A percentile compares a stretch with the other conserved stretches of the same genome.
These are phyloP conservation scores for Heliosperma pusillum DNA, from an alignment of 148 eudicot species.

Conservation along the genomic window DNA sequence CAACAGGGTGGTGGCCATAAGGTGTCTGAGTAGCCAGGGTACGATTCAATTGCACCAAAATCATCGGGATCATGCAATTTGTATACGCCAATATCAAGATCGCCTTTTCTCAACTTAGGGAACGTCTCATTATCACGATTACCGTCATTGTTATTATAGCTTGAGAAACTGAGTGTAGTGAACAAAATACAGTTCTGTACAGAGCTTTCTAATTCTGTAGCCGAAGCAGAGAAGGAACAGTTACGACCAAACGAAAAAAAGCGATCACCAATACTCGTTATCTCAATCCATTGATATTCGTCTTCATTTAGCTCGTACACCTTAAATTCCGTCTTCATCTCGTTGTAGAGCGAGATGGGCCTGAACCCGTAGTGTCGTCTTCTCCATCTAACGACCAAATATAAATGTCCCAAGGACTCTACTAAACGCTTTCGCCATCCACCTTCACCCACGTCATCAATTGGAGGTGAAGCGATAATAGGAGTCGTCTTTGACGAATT, in stretches of 20 bases:
- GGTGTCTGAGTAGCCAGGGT: constrained; percentile 1
- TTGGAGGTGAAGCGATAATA: neutral
- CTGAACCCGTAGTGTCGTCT: no score
- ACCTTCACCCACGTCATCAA: neutral
- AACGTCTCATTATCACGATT: neutral
- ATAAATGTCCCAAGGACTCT: constrained; percentile 7
- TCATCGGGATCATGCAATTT: neutral
- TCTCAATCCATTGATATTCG: constrained; percentile 1
- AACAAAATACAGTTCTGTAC: constrained; percentile 17
- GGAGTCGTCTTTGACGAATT: neutral
- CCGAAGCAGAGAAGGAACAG: constrained; percentile 16
- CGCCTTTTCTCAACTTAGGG: no score
- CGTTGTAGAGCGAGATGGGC: no score
- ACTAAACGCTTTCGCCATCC: constrained; percentile 20
- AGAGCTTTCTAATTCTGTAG: neutral
- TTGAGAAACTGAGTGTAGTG: neutral
- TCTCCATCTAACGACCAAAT: constrained; percentile 13
- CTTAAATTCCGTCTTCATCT: no score
- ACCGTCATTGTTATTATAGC: neutral
- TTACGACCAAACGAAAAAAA: constrained; percentile 17
- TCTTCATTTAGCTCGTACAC: no score
- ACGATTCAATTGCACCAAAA: neutral
- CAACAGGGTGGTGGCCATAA: constrained; percentile 24
- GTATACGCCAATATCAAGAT: constrained; percentile 3
- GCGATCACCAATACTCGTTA: constrained; percentile 9